phyloP scores from a whole-genome alignment of 106 monocot species.

The Acanthochlamys bracteata region DNA sequence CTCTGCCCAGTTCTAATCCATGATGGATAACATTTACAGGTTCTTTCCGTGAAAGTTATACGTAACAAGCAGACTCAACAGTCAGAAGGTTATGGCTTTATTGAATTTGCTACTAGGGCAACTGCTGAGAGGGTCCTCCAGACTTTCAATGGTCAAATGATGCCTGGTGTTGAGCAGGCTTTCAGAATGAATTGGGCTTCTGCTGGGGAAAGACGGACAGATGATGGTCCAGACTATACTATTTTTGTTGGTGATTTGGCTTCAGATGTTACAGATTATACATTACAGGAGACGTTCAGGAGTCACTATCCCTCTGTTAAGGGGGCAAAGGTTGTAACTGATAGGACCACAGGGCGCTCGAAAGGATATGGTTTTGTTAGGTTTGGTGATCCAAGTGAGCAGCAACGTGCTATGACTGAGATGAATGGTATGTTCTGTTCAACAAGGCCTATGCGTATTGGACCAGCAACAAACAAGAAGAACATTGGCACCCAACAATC shows the following conservation, averaged over 20 bases:
- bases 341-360: constrained; percentile 64
- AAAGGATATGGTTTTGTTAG: constrained; percentile 98
- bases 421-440: constrained; percentile 88
- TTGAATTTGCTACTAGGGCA: constrained; percentile 65
- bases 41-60: constrained; percentile 71
- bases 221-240: constrained; percentile 62
- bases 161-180: constrained; percentile 60
- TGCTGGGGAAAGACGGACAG: constrained; percentile 64
- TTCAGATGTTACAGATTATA: constrained; percentile 78
- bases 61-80: constrained; percentile 69
- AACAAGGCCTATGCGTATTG: constrained; percentile 82
- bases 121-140: constrained; percentile 66
- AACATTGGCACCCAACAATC: constrained; percentile 30
- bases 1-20: not conserved
- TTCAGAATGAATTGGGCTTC: constrained; percentile 88
- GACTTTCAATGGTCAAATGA: constrained; percentile 66
- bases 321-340: constrained; percentile 87
- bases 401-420: constrained; percentile 86
- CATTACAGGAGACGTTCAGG: constrained; percentile 82
- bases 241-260: constrained; percentile 96
- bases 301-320: constrained; percentile 67
- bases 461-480: constrained; percentile 72
- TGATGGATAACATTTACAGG: constrained; percentile 22
- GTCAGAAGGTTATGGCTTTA: constrained; percentile 85
- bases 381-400: constrained; percentile 89